Conservation (phyloP, 2,329 filamentous ascomycete species). For the Exophiala oligosperma region DNA sequence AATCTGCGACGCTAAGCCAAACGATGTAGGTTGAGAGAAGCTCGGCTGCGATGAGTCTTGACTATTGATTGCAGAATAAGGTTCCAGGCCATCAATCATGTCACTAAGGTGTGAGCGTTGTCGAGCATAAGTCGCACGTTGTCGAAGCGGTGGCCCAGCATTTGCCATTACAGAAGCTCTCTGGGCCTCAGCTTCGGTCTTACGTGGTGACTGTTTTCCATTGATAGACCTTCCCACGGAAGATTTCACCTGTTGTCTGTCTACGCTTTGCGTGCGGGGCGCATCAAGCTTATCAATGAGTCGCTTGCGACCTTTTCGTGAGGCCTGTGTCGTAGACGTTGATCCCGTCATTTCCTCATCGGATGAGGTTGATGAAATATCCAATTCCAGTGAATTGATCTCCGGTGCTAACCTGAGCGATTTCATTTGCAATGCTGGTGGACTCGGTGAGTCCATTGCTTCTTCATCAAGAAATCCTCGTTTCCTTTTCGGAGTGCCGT, state of each 20-base stretch:
- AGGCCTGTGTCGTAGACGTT: background rate
- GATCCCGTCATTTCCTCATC: constrained; percentile 18
- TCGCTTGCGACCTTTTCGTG: constrained; percentile 11
- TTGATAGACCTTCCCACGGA: constrained; percentile 2
- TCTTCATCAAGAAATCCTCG: constrained; percentile 14
- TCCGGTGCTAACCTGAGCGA: constrained; percentile 25
- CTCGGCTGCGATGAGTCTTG: constrained; percentile 20
- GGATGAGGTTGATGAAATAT: constrained; percentile 4
- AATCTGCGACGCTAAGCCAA: constrained; percentile 17
- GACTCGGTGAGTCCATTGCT: constrained; percentile 14
- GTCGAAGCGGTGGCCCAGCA: constrained; percentile 4
- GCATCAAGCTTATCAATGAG: constrained; percentile 27
- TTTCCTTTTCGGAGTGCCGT: constrained; percentile 25
- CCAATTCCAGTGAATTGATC: background rate
- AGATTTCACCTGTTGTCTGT: background rate
- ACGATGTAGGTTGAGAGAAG: constrained; percentile 13
- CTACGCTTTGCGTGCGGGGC: constrained; percentile 11
- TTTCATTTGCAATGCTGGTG: constrained; percentile 23
- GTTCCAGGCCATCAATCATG: constrained; percentile 37
- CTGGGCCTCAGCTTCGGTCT: background rate
- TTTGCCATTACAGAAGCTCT: constrained; percentile 2
- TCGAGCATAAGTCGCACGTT: constrained; percentile 55
- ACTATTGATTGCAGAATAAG: constrained; percentile 11
- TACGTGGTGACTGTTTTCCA: background rate
- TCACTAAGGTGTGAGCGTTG: constrained; percentile 62